phyloP scores from a whole-genome alignment of 2,329 filamentous ascomycete genomes.

The Fusarium sp. region DNA sequence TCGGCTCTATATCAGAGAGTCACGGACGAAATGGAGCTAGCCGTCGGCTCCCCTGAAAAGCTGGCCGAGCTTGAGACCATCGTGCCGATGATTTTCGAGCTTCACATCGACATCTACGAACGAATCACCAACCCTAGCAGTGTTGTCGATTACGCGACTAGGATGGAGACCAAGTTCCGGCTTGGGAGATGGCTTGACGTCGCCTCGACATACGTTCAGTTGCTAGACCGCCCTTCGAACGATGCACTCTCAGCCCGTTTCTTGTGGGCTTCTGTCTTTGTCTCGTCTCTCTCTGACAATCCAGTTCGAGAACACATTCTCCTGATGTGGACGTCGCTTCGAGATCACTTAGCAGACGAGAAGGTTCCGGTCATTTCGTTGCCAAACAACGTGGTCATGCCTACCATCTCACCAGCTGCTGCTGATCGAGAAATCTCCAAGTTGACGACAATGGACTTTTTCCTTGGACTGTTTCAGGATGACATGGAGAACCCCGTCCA shows the following conservation, averaged over 20 bases:
- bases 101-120: constrained; percentile 72
- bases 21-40: constrained; percentile 55
- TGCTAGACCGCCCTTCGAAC: constrained; percentile 49
- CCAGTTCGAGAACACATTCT: constrained; percentile 68
- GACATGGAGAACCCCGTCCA: constrained; percentile 83
- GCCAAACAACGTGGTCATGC: constrained; percentile 89
- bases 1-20: constrained; percentile 63
- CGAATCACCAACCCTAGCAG: constrained; percentile 69
- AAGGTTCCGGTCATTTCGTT: constrained; percentile 66
- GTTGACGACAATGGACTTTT: constrained; percentile 96
- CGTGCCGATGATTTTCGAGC: constrained; percentile 70
- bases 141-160: constrained; percentile 62
- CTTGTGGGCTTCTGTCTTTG: constrained; percentile 68
- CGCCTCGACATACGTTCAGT: constrained; percentile 59
- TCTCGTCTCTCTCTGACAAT: constrained; percentile 64
- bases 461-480: constrained; percentile 87
- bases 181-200: constrained; percentile 65
- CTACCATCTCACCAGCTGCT: constrained; percentile 84
- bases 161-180: constrained; percentile 62
- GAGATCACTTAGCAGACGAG: constrained; percentile 61
- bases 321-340: constrained; percentile 69
- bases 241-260: constrained; percentile 64
- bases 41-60: constrained; percentile 38
- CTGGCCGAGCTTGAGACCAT: constrained; percentile 57
- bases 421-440: constrained; percentile 92